A percentile compares a stretch with the other conserved stretches of the same genome.
Conservation (phyloP, 1,284 basidiomycete species). For the Boletus smithii region DNA sequence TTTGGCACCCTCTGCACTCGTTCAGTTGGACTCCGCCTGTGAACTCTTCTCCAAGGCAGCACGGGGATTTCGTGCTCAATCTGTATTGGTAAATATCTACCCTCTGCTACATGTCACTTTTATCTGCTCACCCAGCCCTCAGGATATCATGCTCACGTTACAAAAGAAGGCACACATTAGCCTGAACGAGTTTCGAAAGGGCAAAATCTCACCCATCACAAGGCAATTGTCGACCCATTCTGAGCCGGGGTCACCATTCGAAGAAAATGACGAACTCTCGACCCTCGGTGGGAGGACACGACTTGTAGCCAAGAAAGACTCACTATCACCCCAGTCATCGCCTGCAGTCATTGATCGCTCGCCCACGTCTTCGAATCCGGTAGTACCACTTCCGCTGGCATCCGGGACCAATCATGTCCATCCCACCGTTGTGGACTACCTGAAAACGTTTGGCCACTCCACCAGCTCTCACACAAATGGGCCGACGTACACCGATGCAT, state of each 20-base stretch:
- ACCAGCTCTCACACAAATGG: conserved; percentile 26
- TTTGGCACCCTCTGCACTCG: conserved; percentile 70
- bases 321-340: conserved; percentile 45
- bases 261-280: conserved; percentile 68
- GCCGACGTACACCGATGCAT: conserved; percentile 25
- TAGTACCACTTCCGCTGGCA: conserved; percentile 55
- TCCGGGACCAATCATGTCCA: conserved; percentile 45
- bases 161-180: conserved; percentile 62
- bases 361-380: conserved; percentile 64
- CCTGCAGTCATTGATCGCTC: conserved; percentile 58
- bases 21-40: conserved; percentile 74
- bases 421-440: conserved; percentile 61
- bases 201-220: conserved; percentile 46
- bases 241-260: conserved; percentile 48
- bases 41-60: conserved; percentile 73
- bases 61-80: conserved; percentile 60
- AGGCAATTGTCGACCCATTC: conserved; percentile 40
- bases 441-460: conserved; percentile 55
- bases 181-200: conserved; percentile 60
- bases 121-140: conserved; percentile 10
- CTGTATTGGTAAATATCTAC: conserved; percentile 55
- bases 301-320: conserved; percentile 61
- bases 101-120: background rate
- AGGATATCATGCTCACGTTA: conserved; percentile 46
- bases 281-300: conserved; percentile 69